Evolutionary conservation across 2,329 filamentous ascomycete genomes (phyloP), one percentile per base, ranked within the genome.

Genomic region (Curvularia lunata): DNA sequence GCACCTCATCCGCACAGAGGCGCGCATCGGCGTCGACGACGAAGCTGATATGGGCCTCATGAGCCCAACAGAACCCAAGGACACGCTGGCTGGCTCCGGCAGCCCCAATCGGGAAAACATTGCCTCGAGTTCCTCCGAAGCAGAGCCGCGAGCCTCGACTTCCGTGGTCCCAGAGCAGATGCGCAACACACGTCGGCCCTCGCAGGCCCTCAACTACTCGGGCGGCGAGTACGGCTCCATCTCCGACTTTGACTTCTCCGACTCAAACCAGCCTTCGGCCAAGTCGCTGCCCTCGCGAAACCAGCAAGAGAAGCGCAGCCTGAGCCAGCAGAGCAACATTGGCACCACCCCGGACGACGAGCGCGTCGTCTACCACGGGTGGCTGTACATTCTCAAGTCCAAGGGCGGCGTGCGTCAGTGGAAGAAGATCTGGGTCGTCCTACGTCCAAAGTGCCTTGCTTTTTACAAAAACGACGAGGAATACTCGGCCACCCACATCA

Each of bases 381-480:
- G 92, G 83, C 85, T 98, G 30, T 90, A 91, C 76, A 87, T 92
- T 61, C 85, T 97, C 55, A 92, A 91, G 68, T 91, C 88, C 61
- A 93, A 92, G 70, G 84, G 89, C 21, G 92, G 92, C 8, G 86
- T 99, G 53, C 88, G 90, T 46, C 91, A 96, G 71, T 99, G 95
- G 95, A 97, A 97, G 81, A 89, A 92, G 68, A 84, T 92, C 58
- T 98, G 95, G 95, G 90, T 90, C 12, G 95, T 98, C 0, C 84
- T 99, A 50, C 90, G 95, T 30, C 89, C 91, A 1, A 88, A 90
- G 50, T 92, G 91, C 62, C 81, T 99, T 30, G 90, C 92, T 16
- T 85, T 98, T 25, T 99, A 99, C 83, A 97, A 97, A 77, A 90
- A 96, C 72, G 91, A 96, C 54, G 81, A 86, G 63, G 95, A 99